Percentiles rank a stretch among this genome's conserved stretches.
Conservation (phyloP, 306 rosid species). For the Dicorynia guianensis region DNA sequence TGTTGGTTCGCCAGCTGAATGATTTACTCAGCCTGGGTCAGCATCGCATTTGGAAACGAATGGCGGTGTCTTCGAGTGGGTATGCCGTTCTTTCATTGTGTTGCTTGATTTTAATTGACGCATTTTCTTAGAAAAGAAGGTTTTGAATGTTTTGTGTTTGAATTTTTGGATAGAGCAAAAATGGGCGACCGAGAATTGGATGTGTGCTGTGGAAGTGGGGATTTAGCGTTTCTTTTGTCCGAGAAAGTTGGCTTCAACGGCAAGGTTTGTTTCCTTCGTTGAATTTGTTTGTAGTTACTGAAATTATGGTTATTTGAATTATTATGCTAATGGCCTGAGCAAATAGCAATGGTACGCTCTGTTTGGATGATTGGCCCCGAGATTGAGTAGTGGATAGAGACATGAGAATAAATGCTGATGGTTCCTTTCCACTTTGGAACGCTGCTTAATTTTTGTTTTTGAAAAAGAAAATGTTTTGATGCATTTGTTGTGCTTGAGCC, state of each 20-base stretch:
- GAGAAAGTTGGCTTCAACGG: constrained; percentile 73
- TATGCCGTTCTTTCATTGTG: constrained; percentile 12
- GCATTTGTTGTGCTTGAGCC: too few species aligned
- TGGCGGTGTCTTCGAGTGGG: constrained; percentile 91
- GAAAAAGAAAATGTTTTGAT: too few species aligned
- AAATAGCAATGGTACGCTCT: too few species aligned
- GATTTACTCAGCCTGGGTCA: constrained; percentile 88
- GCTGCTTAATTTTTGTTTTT: too few species aligned
- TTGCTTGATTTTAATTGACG: background rate
- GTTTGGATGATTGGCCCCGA: too few species aligned
- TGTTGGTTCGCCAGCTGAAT: constrained; percentile 54
- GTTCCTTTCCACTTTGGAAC: too few species aligned
- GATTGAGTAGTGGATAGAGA: too few species aligned
- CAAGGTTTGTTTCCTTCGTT: constrained; percentile 44
- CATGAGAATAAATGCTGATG: too few species aligned
- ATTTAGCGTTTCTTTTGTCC: constrained; percentile 77
- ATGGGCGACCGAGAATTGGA: constrained; percentile 77
- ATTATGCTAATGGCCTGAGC: too few species aligned
- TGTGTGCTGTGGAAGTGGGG: constrained; percentile 98
- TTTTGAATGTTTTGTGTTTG: background rate
- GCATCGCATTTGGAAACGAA: constrained; percentile 91
- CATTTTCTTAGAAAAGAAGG: background rate
- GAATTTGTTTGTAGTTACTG: background rate
- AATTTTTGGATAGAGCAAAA: constrained; percentile 64
- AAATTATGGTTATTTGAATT: background rate